Evolutionary conservation across 2,329 filamentous ascomycete genomes (phyloP).

Genomic region (Ophiostoma ips): DNA sequence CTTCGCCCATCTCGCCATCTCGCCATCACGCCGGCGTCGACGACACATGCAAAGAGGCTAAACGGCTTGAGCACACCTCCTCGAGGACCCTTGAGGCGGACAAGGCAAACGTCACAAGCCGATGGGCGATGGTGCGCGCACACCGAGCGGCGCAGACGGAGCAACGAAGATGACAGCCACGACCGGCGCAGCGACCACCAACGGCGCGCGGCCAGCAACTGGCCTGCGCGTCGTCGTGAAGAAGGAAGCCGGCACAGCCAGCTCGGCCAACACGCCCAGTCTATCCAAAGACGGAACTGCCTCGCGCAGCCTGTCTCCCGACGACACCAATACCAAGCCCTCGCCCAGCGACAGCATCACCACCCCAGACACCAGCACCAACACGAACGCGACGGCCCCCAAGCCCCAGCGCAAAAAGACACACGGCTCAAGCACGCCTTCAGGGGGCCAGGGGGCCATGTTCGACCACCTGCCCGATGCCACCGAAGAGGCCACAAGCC

Average conservation of each 20-base stretch:
- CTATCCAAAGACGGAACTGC: constrained; percentile 24
- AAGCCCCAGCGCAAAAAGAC: constrained; percentile 53
- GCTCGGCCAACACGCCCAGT: constrained; percentile 24
- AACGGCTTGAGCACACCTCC: background rate
- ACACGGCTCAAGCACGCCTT: background rate
- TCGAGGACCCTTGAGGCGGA: background rate
- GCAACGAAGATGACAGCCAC: constrained; percentile 23
- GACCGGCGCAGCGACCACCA: constrained; percentile 6
- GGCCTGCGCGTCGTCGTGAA: constrained; percentile 22
- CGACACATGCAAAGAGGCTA: constrained; percentile 1
- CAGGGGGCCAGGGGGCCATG: constrained; percentile 24
- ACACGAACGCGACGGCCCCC: constrained; percentile 38
- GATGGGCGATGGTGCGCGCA: constrained; percentile 9
- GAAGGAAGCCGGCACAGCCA: constrained; percentile 25
- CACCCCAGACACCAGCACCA: constrained; percentile 34
- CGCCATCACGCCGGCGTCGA: too few relatives aligned
- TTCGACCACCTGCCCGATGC: constrained; percentile 66
- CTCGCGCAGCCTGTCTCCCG: constrained; percentile 28
- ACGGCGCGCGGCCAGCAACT: constrained; percentile 16
- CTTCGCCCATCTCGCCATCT: too few relatives aligned
- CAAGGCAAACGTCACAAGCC: background rate
- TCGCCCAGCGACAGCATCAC: constrained; percentile 30
- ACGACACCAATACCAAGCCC: constrained; percentile 19
- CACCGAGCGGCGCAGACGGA: constrained; percentile 12
- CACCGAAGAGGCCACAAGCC: constrained; percentile 58